Evolutionary conservation across 192 early-diverging fungal species (phyloP), one percentile per base, ranked within the genome.

Genomic region (Obelidium mucronatum): DNA sequence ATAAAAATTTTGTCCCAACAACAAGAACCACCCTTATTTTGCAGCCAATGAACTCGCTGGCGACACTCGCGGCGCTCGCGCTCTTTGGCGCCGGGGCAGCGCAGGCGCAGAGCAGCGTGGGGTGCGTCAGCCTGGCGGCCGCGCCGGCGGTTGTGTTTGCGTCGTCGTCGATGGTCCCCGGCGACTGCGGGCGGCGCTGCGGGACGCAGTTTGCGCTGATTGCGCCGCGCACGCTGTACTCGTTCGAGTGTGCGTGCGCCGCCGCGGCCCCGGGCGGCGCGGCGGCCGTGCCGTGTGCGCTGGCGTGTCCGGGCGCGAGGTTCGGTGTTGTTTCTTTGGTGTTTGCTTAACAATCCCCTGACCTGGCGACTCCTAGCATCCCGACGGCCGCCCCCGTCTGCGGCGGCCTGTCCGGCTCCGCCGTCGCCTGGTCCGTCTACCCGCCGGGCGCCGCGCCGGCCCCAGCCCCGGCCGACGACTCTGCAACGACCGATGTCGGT

Each of bases 131-230:
- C 17, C 63, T 65, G 1, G 13, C 34, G 13, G 1, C 1, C 1
- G 22, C 30, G 6, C 39, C 63, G 6, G 11, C 63, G 1, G 28
- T 39, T 17, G 1, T 39, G 0, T 65, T 65, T 39, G 28, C 15
- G 22, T 65, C 63, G 1, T 11, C 2, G 0, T 65, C 63, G 35
- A 65, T 65, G 63, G 28, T 65, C 17, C 63, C 63, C 3, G 36
- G 31, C 15, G 31, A 26, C 22, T 65, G 63, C 28, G n/a, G 35
- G 2, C 34, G 17, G 1, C 19, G 15, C 22, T 65, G 63, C 37
- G 63, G 63, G 37, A 22, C 63, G 15, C 30, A 65, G 17, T 39
- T 65, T 2, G 63, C 63, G 19, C 37, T 65, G 19, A 65, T 65
- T 39, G 63, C 34, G 0, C 63, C 63, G 35, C 34, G 35, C 63